A percentile compares a stretch with the other conserved stretches of the same genome.
Conservation (phyloP, 768 basidiomycete genomes). For the Hygrocybe punicea region DNA sequence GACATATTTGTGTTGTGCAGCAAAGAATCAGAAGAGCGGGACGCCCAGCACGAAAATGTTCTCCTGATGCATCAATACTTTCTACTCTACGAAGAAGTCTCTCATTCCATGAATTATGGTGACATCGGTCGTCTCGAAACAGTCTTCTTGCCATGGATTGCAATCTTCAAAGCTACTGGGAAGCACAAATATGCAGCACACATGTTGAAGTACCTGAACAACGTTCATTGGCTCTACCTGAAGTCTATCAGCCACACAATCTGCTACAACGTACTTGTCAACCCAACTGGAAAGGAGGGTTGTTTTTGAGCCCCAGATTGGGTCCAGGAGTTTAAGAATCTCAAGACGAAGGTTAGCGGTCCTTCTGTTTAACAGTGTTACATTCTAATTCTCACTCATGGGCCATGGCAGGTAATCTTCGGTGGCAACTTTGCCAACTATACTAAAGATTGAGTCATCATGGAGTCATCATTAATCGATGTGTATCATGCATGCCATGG, state of each 20-base stretch:
- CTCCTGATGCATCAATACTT: neutral
- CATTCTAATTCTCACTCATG: neutral
- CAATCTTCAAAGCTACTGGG: no score
- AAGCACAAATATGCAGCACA: conserved; percentile 29
- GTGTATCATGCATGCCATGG: conserved; percentile 6
- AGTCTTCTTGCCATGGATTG: conserved; percentile 18
- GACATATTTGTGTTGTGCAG: neutral
- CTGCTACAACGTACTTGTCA: conserved; percentile 21
- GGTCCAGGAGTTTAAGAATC: neutral
- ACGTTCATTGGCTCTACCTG: conserved; percentile 16
- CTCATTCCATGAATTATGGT: conserved; percentile 21
- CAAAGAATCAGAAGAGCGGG: neutral
- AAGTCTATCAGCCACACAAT: conserved; percentile 11
- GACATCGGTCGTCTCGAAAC: conserved; percentile 25
- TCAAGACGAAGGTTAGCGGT: conserved; percentile 21
- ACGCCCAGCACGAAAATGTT: neutral
- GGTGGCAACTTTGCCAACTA: conserved; percentile 20
- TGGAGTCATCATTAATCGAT: conserved; percentile 19
- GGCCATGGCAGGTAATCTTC: conserved; percentile 3
- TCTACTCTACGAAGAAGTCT: neutral
- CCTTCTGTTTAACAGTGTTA: no score
- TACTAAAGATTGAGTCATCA: conserved; percentile 15
- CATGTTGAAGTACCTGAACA: conserved; percentile 17
- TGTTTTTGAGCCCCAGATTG: neutral
- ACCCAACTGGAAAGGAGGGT: conserved; percentile 32